Base-by-base conservation (phyloP, 805 yeast genomes). In the Metschnikowia peoriensis region DNA sequence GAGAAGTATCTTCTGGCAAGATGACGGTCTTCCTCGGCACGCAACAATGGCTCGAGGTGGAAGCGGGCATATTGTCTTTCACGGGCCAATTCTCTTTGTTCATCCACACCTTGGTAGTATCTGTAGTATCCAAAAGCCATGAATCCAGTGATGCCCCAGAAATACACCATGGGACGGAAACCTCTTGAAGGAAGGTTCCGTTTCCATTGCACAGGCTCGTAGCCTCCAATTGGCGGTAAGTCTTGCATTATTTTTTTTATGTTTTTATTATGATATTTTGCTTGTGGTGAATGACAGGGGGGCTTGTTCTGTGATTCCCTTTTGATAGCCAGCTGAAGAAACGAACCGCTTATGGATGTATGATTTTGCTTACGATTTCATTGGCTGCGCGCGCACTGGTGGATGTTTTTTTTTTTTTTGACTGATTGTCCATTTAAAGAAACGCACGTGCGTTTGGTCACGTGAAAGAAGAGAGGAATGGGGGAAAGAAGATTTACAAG, bases 161-260 rank as follows among this genome's bases (percentile, higher is more conserved):
- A 77, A 74, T 86, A 89, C 42, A 88, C 76, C 41, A 82, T 73
- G 14, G 96, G 94, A 52, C 93, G 76, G 73, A 89, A 89, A 2
- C 96, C 96, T 60, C 96, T 78, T 2, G 93, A 74, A 27, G 96
- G 96, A 46, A 89, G 72, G 69, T 89, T 86, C 67, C 96, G 82
- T 73, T 86, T 86, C 96, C 96, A 89, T 73, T 89, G 96, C 55
- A 89, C 81, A 42, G 88, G 86, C 58, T 86, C 91, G 64, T 89
- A 89, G 56, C 96, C 96, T 52, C 88, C 89, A 62, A 81, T 76
- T 52, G 96, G 96, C 64, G 96, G 96, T 65, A 89, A 73, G 65
- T 89, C 96, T 78, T 89, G 96, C 79, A 75, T 75, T 14, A 38
- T 47, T 37, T 29, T 16, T 35, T 8, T 40, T 9, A 10, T 41